Conservation (phyloP, 495 filamentous ascomycete species). For the Aspergillus sparsus region DNA sequence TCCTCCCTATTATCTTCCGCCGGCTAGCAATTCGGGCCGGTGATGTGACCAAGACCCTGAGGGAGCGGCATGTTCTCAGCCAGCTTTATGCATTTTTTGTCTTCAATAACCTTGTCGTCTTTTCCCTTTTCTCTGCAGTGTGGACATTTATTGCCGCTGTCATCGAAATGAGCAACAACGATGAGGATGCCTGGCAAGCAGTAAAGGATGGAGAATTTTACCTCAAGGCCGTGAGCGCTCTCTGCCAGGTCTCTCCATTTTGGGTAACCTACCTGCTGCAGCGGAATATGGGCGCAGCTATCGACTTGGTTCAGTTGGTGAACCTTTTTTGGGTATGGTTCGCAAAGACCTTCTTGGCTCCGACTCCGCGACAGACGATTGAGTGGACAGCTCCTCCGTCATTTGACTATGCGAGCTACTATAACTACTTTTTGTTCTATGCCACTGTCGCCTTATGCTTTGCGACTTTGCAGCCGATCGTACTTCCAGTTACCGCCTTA, state of each 20-base stretch:
- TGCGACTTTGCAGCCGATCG: constrained; percentile 82
- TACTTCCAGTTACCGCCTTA: constrained; percentile 83
- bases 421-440: constrained; percentile 95
- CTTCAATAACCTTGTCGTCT: constrained; percentile 94
- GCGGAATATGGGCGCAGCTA: constrained; percentile 85
- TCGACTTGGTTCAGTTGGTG: constrained; percentile 85
- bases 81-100: constrained; percentile 97
- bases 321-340: constrained; percentile 79
- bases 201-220: constrained; percentile 64
- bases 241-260: constrained; percentile 82
- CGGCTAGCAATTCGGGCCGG: constrained; percentile 75
- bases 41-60: constrained; percentile 85
- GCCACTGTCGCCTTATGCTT: constrained; percentile 86
- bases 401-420: constrained; percentile 95
- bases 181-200: constrained; percentile 64
- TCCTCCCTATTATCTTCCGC: constrained; percentile 89
- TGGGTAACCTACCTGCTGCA: constrained; percentile 94
- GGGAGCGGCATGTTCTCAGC: constrained; percentile 88
- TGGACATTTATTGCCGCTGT: constrained; percentile 72
- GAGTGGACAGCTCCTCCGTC: constrained; percentile 88
- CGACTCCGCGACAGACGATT: constrained; percentile 90
- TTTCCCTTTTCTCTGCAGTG: constrained; percentile 81
- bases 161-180: constrained; percentile 53
- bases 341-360: constrained; percentile 75
- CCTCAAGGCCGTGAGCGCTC: constrained; percentile 59